Base-by-base conservation (phyloP, 169 alveolate species). In the Cryptosporidium sp. region DNA sequence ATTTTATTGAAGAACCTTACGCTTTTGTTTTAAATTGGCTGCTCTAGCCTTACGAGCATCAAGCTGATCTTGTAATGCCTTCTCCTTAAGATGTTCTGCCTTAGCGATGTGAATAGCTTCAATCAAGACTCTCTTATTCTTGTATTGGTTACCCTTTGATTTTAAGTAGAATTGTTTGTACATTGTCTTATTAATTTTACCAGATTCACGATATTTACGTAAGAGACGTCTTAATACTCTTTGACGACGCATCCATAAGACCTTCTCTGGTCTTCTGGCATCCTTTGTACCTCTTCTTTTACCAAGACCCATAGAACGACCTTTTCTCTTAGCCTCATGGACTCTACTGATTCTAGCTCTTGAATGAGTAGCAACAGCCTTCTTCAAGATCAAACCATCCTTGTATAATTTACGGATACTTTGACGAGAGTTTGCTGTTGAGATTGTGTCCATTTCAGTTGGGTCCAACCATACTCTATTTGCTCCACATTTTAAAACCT, bases 391-490 rank as follows among this genome's bases (percentile, higher is more conserved):
- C 86, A 98, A 94, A 70, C 99, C 99, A 87, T 98, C 99, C 93
- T 97, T 97, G 91, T 96, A 94, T 89, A 98, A 95, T 95, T 98
- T 98, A 85, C 99, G 94, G 93, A 97, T 95, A 92, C 97, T 94
- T 92, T 87, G 93, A 93, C 99, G 97, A 85, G 99, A 97, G 96
- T 98, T 98, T 71, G 99, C 99, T 94, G 97, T 94, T 58, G 99
- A 95, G 84, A 98, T 97, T 93, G 98, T 99, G 92, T 95, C 96
- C 75, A 97, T 92, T 93, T 98, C 99, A 87, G 97, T 98, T 75
- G 99, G 99, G 96, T 98, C 99, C 93, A 98, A 93, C 99, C 99
- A 98, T 60, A 98, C 97, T 93, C 99, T 97, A 92, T 97, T 95
- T 86, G 94, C 94, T 85, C 99, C 99, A 94, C 99, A 97, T 92